A percentile compares a stretch with the other conserved stretches of the same genome.
phyloP scores from a whole-genome alignment of 345 rosid species.

The Litchi chinensis region DNA sequence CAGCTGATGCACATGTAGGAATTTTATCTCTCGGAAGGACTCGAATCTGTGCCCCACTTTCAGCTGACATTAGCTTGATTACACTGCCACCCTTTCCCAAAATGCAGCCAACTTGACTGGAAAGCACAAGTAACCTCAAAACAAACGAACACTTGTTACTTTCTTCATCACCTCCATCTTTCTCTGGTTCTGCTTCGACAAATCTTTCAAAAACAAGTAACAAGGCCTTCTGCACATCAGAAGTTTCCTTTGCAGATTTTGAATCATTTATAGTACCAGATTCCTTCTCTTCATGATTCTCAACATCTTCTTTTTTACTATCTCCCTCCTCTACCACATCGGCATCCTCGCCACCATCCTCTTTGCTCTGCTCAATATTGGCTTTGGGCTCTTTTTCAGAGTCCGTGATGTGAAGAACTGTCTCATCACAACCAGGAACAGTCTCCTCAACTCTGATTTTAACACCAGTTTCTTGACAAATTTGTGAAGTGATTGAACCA shows the following conservation, averaged over 20 bases:
- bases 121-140: constrained; percentile 60
- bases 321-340: constrained; percentile 24
- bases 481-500: constrained; percentile 42
- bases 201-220: constrained; percentile 59
- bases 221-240: constrained; percentile 57
- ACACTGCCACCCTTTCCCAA: constrained; percentile 70
- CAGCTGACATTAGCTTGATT: constrained; percentile 58
- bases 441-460: constrained; percentile 56
- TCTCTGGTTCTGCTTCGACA: constrained; percentile 40
- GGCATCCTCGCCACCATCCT: constrained; percentile 24
- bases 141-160: constrained; percentile 34
- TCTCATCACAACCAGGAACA: constrained; percentile 59
- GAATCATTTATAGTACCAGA: constrained; percentile 34
- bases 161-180: constrained; percentile 39
- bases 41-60: constrained; percentile 70
- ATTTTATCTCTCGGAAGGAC: constrained; percentile 69
- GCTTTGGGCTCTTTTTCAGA: constrained; percentile 34
- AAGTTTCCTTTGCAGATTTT: constrained; percentile 35
- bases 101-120: constrained; percentile 66
- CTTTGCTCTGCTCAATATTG: constrained; percentile 20
- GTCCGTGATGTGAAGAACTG: constrained; percentile 45
- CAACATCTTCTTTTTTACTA: constrained; percentile 26
- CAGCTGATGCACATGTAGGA: constrained; percentile 51
- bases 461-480: constrained; percentile 52
- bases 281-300: constrained; percentile 33